phyloP scores from a whole-genome alignment of 768 basidiomycete species.

The Panus rudis region DNA sequence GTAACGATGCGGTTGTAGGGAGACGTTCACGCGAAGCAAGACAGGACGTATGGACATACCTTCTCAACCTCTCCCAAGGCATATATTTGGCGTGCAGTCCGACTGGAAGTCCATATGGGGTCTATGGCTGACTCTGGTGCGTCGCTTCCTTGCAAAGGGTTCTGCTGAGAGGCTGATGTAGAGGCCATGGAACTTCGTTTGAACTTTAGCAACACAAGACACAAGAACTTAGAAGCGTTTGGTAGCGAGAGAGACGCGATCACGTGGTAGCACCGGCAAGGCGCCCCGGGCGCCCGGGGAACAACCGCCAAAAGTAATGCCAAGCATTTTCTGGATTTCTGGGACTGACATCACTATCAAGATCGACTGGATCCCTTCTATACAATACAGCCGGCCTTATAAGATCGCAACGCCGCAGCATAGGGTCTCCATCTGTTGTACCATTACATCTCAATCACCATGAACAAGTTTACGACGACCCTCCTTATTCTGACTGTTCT shows the following conservation, averaged over 20 bases:
- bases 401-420: slow-evolving; percentile 2
- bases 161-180: too few species aligned
- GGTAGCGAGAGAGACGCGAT: too few species aligned
- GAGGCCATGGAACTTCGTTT: too few species aligned
- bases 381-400: neutral
- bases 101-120: slow-evolving; percentile 75
- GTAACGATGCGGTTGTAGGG: neutral
- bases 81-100: slow-evolving; percentile 76
- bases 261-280: too few species aligned
- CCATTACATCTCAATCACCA: slow-evolving; percentile 17
- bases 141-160: too few species aligned
- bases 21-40: neutral
- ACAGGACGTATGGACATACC: slow-evolving; percentile 29
- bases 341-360: slow-evolving; percentile 17
- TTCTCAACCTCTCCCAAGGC: slow-evolving; percentile 78
- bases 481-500: slow-evolving; percentile 20
- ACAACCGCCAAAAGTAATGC: too few species aligned
- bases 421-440: slow-evolving; percentile 5
- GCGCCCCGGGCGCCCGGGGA: too few species aligned
- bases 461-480: slow-evolving; percentile 14
- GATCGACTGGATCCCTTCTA: slow-evolving; percentile 5
- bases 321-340: too few species aligned
- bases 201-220: too few species aligned
- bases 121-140: slow-evolving; percentile 59
- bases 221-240: too few species aligned